phyloP scores from a whole-genome alignment of 2,329 filamentous ascomycete genomes.

The Curvularia sp. region DNA sequence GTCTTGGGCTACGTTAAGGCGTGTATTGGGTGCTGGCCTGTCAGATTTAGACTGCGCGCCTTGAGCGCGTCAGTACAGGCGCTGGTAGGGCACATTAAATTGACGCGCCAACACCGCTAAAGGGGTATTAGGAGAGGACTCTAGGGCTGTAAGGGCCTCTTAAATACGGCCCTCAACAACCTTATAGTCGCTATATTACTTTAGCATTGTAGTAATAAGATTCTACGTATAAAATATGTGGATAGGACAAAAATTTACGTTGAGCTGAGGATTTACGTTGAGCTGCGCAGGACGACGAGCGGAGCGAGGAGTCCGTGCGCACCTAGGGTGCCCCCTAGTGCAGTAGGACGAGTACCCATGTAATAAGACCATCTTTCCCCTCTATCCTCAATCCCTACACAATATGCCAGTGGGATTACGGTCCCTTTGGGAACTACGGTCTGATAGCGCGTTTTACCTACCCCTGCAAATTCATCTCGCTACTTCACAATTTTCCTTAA shows the following conservation, averaged over 20 bases:
- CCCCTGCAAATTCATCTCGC: not conserved
- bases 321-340: too few species aligned
- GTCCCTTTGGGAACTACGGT: conserved; percentile 1
- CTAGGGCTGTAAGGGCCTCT: not conserved
- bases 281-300: not conserved
- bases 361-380: too few species aligned
- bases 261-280: not conserved
- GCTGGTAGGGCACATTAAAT: not conserved
- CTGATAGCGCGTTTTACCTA: not conserved
- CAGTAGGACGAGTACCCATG: too few species aligned
- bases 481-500: not conserved
- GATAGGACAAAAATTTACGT: not conserved
- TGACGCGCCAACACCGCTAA: not conserved
- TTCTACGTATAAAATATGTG: not conserved
- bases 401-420: not conserved
- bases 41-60: not conserved
- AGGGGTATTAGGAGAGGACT: not conserved
- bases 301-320: not conserved
- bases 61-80: not conserved
- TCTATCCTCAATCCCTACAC: too few species aligned
- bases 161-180: not conserved
- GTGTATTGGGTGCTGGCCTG: too few species aligned
- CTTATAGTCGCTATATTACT: not conserved
- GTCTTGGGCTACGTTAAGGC: too few species aligned
- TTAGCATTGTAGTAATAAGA: not conserved